Base-by-base conservation (phyloP, 2,329 filamentous ascomycete species). In the Arthroderma sp. region DNA sequence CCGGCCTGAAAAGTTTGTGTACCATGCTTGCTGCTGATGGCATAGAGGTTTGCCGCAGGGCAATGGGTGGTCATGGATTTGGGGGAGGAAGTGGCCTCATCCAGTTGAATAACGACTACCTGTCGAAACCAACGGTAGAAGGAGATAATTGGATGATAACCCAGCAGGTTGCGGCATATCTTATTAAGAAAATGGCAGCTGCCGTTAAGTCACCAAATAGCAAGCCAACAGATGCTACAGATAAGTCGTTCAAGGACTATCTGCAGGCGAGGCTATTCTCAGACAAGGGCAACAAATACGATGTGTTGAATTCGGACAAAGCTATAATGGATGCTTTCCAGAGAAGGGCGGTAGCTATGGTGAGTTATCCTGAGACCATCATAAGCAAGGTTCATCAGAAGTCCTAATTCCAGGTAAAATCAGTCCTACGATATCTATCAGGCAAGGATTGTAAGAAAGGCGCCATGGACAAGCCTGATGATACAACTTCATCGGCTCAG, bases 81-180 rank as follows among this genome's bases (percentile, higher is more conserved):
- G 69, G 71, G 3, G 70, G 69, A 11, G 68, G 66, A 1, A 73
- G 69, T 52, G 72, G 72, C 1, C 63, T 74, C 30, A 68, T 74
- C 7, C 68, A 71, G 29, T 58, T 73, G 33, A 72, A 74, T 51
- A 62, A 66, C 9, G 69, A 72, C 46, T 72, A 73, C 43, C 59
- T 72, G 4, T 58, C 70, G 2, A 74, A 74, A 53, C 70, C 70
- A 0, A 75, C 71, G 0, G 72, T 75, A 2, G 71, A 75, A 50
- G 72, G 72, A 1, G 72, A 74, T 52, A 75, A 75, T 45, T 74
- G 70, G 69, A 74, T 74, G 71, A 74, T 75, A 36, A 73, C 69
- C 0, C 71, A 74, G 47, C 71, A 75, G 54, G 68, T 69, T 3
- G 68, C 68, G 0, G 62, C 64, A 27, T 70, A 69, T 47, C 53